Conservation (phyloP, 306 rosid species). For the Amphicarpaea edgeworthii region DNA sequence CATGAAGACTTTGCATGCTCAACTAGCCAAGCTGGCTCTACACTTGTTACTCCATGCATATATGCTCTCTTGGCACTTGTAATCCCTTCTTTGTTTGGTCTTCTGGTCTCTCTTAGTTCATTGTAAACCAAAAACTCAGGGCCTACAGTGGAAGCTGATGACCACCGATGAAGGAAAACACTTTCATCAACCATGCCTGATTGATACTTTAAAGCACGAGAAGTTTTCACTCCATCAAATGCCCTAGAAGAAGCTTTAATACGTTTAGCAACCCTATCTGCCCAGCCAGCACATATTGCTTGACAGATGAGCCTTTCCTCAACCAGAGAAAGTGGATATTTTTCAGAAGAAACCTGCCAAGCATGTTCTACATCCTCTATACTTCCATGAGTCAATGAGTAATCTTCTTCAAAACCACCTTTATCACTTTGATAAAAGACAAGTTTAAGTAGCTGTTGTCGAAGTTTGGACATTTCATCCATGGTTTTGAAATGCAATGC, state of each 20-base stretch:
- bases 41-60: slow-evolving; percentile 88
- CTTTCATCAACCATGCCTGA: slow-evolving; percentile 72
- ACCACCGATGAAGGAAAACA: slow-evolving; percentile 77
- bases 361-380: slow-evolving; percentile 66
- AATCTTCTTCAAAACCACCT: slow-evolving; percentile 60
- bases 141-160: slow-evolving; percentile 70
- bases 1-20: slow-evolving; percentile 77
- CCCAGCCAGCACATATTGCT: slow-evolving; percentile 99
- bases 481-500: slow-evolving; percentile 86
- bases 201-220: slow-evolving; percentile 67
- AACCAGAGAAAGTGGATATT: slow-evolving; percentile 67
- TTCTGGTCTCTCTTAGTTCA: slow-evolving; percentile 73
- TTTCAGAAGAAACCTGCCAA: slow-evolving; percentile 65
- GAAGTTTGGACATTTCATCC: slow-evolving; percentile 93
- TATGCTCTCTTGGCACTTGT: slow-evolving; percentile 66
- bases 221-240: slow-evolving; percentile 53
- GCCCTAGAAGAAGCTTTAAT: slow-evolving; percentile 58
- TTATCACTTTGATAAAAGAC: slow-evolving; percentile 62
- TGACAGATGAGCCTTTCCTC: slow-evolving; percentile 85
- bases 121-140: slow-evolving; percentile 91
- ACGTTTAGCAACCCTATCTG: slow-evolving; percentile 91
- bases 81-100: slow-evolving; percentile 81
- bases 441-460: slow-evolving; percentile 78
- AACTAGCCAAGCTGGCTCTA: slow-evolving; percentile 87
- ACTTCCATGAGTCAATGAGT: slow-evolving; percentile 75